Percentiles rank a stretch among this genome's conserved stretches.
phyloP scores from a whole-genome alignment of 2,329 filamentous ascomycete genomes.

The Macrophomina pseudophaseolina region DNA sequence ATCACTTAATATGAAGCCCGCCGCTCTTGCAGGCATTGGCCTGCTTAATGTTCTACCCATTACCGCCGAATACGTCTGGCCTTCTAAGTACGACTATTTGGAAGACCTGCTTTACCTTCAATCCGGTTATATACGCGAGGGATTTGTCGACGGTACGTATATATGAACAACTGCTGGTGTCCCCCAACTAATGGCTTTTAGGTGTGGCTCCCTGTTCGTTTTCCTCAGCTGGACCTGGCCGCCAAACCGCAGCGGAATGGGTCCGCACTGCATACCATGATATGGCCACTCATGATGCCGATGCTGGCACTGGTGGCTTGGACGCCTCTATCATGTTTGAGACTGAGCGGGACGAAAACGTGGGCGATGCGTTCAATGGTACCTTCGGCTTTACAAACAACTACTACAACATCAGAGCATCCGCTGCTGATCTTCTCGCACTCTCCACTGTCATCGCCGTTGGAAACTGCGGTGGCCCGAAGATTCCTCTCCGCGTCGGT shows the following conservation, averaged over 20 bases:
- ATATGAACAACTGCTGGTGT: not conserved
- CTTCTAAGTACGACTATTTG: slow-evolving; percentile 16
- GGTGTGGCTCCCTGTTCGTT: slow-evolving; percentile 6
- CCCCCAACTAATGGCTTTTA: not conserved
- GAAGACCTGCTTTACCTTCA: slow-evolving; percentile 21
- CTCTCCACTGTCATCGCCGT: slow-evolving; percentile 10
- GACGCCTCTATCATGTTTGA: slow-evolving; percentile 25
- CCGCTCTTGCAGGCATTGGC: not conserved
- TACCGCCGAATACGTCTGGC: slow-evolving; percentile 22
- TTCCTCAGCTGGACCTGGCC: not conserved
- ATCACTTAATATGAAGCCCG: slow-evolving; percentile 13
- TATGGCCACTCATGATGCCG: slow-evolving; percentile 14
- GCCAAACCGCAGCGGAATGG: slow-evolving; percentile 21
- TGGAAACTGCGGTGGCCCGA: not conserved
- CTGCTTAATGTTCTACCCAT: slow-evolving; percentile 1
- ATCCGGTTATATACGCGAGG: slow-evolving; percentile 6
- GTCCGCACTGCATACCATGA: slow-evolving; percentile 24
- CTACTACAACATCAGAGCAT: slow-evolving; percentile 13
- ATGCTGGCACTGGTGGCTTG: slow-evolving; percentile 12
- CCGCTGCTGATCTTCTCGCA: slow-evolving; percentile 12
- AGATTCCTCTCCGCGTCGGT: slow-evolving; percentile 11
- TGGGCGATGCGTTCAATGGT: slow-evolving; percentile 19
- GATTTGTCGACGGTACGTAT: slow-evolving; percentile 13
- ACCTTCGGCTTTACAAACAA: slow-evolving; percentile 14
- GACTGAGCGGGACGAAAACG: slow-evolving; percentile 19